These are phyloP conservation scores for Lagerstroemia speciosa DNA, from an alignment of 345 rosid genomes.

Conservation along the genomic window DNA sequence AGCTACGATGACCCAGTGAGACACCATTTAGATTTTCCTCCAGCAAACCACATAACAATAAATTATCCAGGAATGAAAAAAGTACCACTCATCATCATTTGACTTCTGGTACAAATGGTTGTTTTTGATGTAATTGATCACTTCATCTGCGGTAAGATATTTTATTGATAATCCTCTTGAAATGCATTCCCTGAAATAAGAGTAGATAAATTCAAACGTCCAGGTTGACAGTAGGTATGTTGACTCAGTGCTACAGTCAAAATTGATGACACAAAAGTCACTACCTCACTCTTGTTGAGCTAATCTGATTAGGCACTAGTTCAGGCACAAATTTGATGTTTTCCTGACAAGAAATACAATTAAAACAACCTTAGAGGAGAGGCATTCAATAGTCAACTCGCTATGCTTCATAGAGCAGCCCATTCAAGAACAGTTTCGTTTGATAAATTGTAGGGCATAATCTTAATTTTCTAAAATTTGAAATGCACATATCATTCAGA, in stretches of 20 bases:
- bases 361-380: neutral
- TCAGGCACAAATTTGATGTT: slow-evolving; percentile 60
- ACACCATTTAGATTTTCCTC: neutral
- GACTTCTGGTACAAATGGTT: slow-evolving; percentile 34
- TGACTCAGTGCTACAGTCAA: neutral
- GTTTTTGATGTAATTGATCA: slow-evolving; percentile 45
- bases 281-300: slow-evolving; percentile 79
- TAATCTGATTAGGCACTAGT: slow-evolving; percentile 64
- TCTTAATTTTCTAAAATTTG: neutral
- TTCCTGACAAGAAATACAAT: slow-evolving; percentile 27
- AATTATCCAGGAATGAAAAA: slow-evolving; percentile 2
- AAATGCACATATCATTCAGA: neutral
- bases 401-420: neutral
- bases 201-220: neutral
- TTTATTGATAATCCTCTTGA: slow-evolving; percentile 64
- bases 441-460: neutral
- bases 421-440: neutral
- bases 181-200: slow-evolving; percentile 61
- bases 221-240: neutral
- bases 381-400: neutral
- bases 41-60: neutral
- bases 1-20: neutral
- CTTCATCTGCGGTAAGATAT: slow-evolving; percentile 65
- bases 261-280: neutral
- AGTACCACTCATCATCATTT: slow-evolving; percentile 3